Base-by-base conservation (phyloP, 2,329 filamentous ascomycete species). In the Diaporthe caulivora region DNA sequence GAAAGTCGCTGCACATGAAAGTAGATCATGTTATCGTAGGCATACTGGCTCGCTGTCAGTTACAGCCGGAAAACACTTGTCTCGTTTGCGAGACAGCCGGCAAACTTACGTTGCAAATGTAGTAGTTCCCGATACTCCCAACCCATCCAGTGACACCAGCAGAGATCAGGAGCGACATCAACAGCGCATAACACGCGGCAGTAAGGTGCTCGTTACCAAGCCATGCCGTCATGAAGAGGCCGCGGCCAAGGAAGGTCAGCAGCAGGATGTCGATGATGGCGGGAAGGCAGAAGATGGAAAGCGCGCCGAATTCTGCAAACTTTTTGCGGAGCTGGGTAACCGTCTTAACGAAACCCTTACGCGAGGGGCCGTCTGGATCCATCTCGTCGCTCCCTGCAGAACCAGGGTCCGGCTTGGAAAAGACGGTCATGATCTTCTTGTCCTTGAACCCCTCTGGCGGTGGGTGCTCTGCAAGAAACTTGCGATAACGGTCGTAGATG, bases 71-170 rank as follows among this genome's bases (percentile, higher is more conserved):
- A 10, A 10, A n/a, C n/a, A n/a, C n/a, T 40, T 13, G 37, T 21
- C 2, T 10, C 29, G 34, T 24, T 57, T 42, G 24, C 34, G 18
- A 29, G 40, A 13, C 29, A 18, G 18, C 34, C 37, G 55, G 24
- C 21, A 29, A 24, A 75, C 77, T 77, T 72, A 80, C 78, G 49
- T 82, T 81, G 47, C 78, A 79, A 49, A 92, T 84, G 76, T 92
- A 92, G 79, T 91, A 92, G 42, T 88, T 89, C 2, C 90, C 90
- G 37, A 89, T 89, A 72, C 88, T 90, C 9, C 89, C 89, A 53
- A 92, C 90, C 89, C 89, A 92, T 9, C 89, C 90, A 31, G 89
- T 90, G 60, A 91, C 87, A 8, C 87, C 90, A 53, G 90, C 89
- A 10, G 89, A 90, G 31, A 92, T 82, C 17, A 92, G 80, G 10